These are phyloP conservation scores for Tilletia indica DNA, from an alignment of 1,284 basidiomycete species.

Conservation along the genomic window DNA sequence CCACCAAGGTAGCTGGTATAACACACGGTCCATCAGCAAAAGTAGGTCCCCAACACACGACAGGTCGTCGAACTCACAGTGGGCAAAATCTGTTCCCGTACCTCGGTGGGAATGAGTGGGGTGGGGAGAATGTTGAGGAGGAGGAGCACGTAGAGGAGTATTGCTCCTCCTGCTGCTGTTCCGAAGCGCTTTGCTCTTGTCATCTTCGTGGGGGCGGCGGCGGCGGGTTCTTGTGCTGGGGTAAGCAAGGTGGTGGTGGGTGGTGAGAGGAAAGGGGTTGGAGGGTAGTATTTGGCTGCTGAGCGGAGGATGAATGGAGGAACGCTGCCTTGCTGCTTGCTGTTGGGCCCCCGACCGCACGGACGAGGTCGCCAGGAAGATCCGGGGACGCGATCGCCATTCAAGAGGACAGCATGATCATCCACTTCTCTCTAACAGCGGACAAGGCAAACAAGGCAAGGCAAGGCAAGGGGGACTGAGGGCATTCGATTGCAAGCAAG, in stretches of 20 bases:
- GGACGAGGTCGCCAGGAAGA: too few relatives aligned
- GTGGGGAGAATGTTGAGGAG: constrained; percentile 28
- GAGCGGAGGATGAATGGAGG: not conserved
- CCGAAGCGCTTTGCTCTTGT: constrained; percentile 10
- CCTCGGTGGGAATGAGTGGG: constrained; percentile 22
- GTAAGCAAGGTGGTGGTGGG: not conserved
- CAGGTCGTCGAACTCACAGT: constrained; percentile 22
- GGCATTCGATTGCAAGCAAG: too few relatives aligned
- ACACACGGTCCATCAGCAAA: not conserved
- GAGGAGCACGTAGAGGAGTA: constrained; percentile 29
- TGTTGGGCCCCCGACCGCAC: too few relatives aligned
- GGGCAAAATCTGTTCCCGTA: constrained; percentile 26
- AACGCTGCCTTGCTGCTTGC: too few relatives aligned
- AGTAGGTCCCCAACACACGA: too few relatives aligned
- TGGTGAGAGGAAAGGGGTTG: too few relatives aligned
- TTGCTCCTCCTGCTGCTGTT: constrained; percentile 1
- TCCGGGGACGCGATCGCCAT: too few relatives aligned
- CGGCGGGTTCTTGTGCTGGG: not conserved
- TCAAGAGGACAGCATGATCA: too few relatives aligned
- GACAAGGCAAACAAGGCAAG: too few relatives aligned
- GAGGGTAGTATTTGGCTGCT: not conserved
- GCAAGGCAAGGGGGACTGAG: too few relatives aligned
- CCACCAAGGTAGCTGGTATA: constrained; percentile 38
- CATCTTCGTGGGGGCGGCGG: not conserved
- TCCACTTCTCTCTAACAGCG: too few relatives aligned